Conservation (phyloP, 139 green algal genomes). For the Coelastrella sp. region DNA sequence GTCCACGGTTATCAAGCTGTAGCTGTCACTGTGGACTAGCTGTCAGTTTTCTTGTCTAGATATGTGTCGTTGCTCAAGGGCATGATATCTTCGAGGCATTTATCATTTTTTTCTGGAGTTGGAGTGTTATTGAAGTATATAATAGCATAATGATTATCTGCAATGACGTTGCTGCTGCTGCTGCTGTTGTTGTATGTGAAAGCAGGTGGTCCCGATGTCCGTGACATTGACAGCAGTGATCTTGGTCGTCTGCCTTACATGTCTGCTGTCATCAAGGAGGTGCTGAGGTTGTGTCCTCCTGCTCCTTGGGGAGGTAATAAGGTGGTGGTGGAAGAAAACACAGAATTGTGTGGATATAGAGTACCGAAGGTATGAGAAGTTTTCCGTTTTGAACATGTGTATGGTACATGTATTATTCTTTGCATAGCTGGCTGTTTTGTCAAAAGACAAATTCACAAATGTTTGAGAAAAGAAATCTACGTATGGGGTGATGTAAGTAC, state of each 20-base stretch:
- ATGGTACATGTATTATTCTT: too few relatives aligned
- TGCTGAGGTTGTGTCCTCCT: constrained; percentile 43
- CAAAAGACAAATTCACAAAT: too few relatives aligned
- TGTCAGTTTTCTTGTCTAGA: too few relatives aligned
- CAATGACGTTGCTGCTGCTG: constrained; percentile 12
- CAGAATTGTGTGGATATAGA: constrained; percentile 23
- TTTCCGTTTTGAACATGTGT: too few relatives aligned
- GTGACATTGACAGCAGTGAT: constrained; percentile 45
- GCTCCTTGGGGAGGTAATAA: constrained; percentile 30
- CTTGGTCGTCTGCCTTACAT: constrained; percentile 39
- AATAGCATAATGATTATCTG: too few relatives aligned
- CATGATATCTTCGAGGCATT: too few relatives aligned
- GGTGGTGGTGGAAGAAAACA: neutral
- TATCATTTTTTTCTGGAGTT: too few relatives aligned
- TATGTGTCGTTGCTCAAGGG: too few relatives aligned
- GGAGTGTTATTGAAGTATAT: too few relatives aligned
- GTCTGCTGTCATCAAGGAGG: constrained; percentile 55
- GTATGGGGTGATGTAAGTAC: too few relatives aligned
- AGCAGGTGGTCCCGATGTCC: neutral
- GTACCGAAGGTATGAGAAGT: constrained; percentile 5
- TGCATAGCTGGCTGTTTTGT: neutral
- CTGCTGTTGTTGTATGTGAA: neutral
- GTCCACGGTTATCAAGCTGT: too few relatives aligned
- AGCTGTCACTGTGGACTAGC: neutral
- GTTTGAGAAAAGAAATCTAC: too few relatives aligned